Base-by-base conservation (phyloP, 2,329 filamentous ascomycete species). In the Botryotinia narcissicola region DNA sequence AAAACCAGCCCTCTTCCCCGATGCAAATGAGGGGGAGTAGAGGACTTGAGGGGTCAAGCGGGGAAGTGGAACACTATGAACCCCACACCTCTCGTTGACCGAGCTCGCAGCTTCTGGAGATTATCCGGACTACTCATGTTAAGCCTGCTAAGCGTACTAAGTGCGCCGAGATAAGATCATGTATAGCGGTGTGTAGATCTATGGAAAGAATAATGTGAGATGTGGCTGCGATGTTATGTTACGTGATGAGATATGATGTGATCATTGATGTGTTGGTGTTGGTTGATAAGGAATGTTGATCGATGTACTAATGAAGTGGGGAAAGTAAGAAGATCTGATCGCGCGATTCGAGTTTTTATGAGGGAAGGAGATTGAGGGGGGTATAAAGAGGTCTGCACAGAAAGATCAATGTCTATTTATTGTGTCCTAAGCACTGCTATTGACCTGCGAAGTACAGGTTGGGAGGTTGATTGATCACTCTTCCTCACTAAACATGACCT, bases 151-250 rank as follows among this genome's bases (percentile, higher is more conserved):
- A 57, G 51, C 51, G 14, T 18, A 18, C 14, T 29, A 44, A 51
- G 63, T 35, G 46, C 7, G 12, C 63, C 29, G 20, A 48, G 64
- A 66, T 66, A 66, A 40, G 40, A 46, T 46, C 25, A 8, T 6
- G 40, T 35, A 20, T 57, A 42, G 48, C 25, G 48, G 37, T 68
- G 66, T 57, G 66, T 42, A 42, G 66, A 68, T 68, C 66, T 68
- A 32, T 42, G 5, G 51, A 12, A 14, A 42, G 7, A 29, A 44
- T 7, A 32, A 25, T 66, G 12, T 25, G 42, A 66, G 10, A 8
- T 18, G n/a, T 57, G n/a, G 29, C n/a, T 29, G n/a, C 51, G 14
- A 54, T 54, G n/a, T 32, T 18, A 29, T 29, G 51, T 57, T 18
- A 57, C 14, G n/a, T 29, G 16, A n/a, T 20, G 22, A 10, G 64